Base-by-base conservation (phyloP, 768 basidiomycete genomes). In the Suillus spraguei region DNA sequence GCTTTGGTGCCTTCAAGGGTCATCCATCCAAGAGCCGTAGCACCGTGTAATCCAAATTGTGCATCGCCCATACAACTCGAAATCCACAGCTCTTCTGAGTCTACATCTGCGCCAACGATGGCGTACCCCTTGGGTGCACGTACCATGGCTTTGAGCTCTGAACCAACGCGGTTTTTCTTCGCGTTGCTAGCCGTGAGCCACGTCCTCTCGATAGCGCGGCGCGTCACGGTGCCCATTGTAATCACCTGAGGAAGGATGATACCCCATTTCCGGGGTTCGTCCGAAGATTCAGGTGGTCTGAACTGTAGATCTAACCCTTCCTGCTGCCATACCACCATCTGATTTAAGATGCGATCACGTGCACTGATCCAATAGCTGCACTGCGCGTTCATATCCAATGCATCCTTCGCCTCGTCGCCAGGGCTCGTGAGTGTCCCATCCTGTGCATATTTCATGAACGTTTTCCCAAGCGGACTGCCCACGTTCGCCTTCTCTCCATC, bases 111-210 rank as follows among this genome's bases (percentile, higher is more conserved):
- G 6, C 97, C 97, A 28, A 99, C 95, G 67, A 99, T 92, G 6
- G 91, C 86, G 74, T 97, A 97, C 2, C 97, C 96, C 0, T 87
- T 84, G 2, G 97, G 97, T 0, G 96, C 96, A 24, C 92, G 89
- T 9, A 99, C 90, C 96, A 99, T 97, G 4, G 96, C 93, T 74
- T 99, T 99, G 65, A 99, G 85, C 77, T 99, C 97, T 0, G 95
- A 97, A 2, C 97, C 97, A n/a, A 99, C 92, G 22, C 97, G 90
- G 68, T 97, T 97, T 78, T 88, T 89, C 82, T 99, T 99, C 3
- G 97, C 96, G 70, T 99, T 99, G 67, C 94, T 95, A 0, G 97
- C 97, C 0, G 97, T 99, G 58, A 99, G 79, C 97, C 97, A 99
- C 2, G 96, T 99, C 76, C 91, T 93, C 78, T 99, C 97, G 66